Conservation (phyloP, 805 yeast species). For the Candida maltosa region DNA sequence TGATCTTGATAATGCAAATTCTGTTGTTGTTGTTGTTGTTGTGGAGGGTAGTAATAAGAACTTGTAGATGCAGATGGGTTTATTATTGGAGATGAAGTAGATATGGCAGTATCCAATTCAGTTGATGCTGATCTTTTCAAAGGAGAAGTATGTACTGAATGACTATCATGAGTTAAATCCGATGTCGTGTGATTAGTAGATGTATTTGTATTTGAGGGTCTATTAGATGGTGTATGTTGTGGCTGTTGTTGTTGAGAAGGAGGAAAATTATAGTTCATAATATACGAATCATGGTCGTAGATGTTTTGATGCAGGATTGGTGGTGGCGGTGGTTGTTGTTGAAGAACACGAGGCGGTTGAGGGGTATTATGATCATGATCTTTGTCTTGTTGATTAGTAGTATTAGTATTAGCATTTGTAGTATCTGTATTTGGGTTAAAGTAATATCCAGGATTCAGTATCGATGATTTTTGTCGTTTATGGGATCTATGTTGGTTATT, state of each 20-base stretch:
- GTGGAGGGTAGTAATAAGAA: conserved; percentile 3
- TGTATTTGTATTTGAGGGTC: conserved; percentile 1
- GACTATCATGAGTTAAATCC: neutral
- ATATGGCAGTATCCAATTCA: conserved; percentile 3
- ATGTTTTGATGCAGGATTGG: conserved; percentile 2
- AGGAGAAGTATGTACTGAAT: conserved; percentile 5
- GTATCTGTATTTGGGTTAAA: too few relatives aligned
- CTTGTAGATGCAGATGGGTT: too few relatives aligned
- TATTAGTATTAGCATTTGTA: too few relatives aligned
- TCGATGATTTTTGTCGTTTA: conserved; percentile 36
- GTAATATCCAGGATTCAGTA: conserved; percentile 16
- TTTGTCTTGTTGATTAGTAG: neutral
- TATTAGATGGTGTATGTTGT: neutral
- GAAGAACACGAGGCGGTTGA: conserved; percentile 3
- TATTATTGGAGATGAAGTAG: conserved; percentile 1
- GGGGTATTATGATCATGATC: conserved; percentile 1
- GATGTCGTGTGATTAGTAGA: conserved; percentile 1
- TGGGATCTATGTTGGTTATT: conserved; percentile 21
- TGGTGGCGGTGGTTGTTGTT: conserved; percentile 2
- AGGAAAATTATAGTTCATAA: neutral
- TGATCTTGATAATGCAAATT: neutral
- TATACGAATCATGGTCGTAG: neutral
- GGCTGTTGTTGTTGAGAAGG: too few relatives aligned
- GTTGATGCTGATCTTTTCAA: conserved; percentile 9
- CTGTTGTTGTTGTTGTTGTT: too few relatives aligned